Base-by-base conservation (phyloP, 2,329 filamentous ascomycete species). In the Zymoseptoria brevis region DNA sequence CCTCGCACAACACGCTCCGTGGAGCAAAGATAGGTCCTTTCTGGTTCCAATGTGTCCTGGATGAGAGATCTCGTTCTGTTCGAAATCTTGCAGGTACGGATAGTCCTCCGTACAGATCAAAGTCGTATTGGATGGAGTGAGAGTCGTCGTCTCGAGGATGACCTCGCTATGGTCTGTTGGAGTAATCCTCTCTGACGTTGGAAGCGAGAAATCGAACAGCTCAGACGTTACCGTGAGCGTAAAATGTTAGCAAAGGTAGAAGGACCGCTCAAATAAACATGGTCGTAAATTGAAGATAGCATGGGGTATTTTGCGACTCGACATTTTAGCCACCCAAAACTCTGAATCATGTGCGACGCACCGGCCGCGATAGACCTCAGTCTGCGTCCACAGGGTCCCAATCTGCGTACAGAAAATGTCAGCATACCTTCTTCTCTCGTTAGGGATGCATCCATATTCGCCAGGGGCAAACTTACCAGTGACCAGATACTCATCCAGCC, bases 401-500 rank as follows among this genome's bases (percentile, higher is more conserved):
- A 61, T 73, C 71, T 70, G 62, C 50, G 29, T 35, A 8, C 50
- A 29, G 8, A 52, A 49, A 19, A 35, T 13, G 62, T 64, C 62
- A 63, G 59, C 58, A 56, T 51, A n/a, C 35, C 13, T 45, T n/a
- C 9, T 5, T 41, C 35, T 13, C 11, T 41, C 16, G 35, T 8
- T 16, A 11, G 35, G 16, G 35, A 16, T 16, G 35, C 35, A 11
- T 16, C 11, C 16, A 16, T 4, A 11, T 16, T 16, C 11, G 35
- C 35, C 35, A 41, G 11, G 16, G 16, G 1, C 2, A 16, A n/a
- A 4, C 35, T 1, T 16, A 45, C 35, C 35, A 45, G 87, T 90
- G 1, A 90, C 86, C 24, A 91, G 76, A 67, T 84, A 81, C 74
- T 92, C 88, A 71, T 91, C 87, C 55, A 90, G 74, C 0, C 67